Percentiles rank a stretch among this genome's conserved stretches.
Evolutionary conservation across 179 eudicot species (phyloP).

Genomic region (Corrigiola litoralis): DNA sequence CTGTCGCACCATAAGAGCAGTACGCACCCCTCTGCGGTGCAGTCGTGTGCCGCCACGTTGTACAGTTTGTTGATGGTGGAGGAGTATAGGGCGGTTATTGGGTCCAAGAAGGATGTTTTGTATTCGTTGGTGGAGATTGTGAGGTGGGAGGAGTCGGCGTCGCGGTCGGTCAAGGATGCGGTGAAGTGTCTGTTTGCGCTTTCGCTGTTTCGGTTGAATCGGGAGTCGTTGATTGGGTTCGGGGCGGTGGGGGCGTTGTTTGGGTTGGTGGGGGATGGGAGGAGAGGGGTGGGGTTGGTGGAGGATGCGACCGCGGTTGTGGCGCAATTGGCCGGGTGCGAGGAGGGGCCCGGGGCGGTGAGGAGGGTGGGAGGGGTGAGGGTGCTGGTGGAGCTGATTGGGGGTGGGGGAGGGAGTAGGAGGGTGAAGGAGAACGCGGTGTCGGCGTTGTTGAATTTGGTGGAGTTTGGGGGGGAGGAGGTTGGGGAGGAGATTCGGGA

Average conservation of each 20-base stretch:
- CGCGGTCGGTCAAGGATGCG: slow-evolving; percentile 57
- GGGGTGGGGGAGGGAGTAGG: slow-evolving; percentile 41
- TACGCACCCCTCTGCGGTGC: slow-evolving; percentile 43
- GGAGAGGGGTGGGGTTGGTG: slow-evolving; percentile 51
- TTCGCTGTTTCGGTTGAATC: slow-evolving; percentile 43
- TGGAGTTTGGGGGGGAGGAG: slow-evolving; percentile 46
- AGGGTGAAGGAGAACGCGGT: slow-evolving; percentile 71
- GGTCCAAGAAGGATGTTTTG: slow-evolving; percentile 64
- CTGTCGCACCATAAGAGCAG: slow-evolving; percentile 34
- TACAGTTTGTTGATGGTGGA: slow-evolving; percentile 56
- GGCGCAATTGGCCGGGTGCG: slow-evolving; percentile 67
- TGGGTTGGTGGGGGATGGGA: slow-evolving; percentile 50
- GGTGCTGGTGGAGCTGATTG: slow-evolving; percentile 67
- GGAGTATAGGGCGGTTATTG: slow-evolving; percentile 49
- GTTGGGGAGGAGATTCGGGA: slow-evolving; percentile 41
- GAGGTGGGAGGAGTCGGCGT: slow-evolving; percentile 29
- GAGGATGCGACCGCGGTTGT: slow-evolving; percentile 86
- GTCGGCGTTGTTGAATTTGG: slow-evolving; percentile 61
- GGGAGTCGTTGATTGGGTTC: slow-evolving; percentile 46
- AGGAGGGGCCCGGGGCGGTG: slow-evolving; percentile 39
- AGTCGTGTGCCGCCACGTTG: slow-evolving; percentile 62
- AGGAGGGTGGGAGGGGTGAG: slow-evolving; percentile 47
- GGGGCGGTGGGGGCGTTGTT: slow-evolving; percentile 55
- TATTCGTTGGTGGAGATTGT: slow-evolving; percentile 60
- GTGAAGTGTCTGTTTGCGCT: slow-evolving; percentile 68